These are phyloP conservation scores for Hysterangium stoloniferum DNA, from an alignment of 768 basidiomycete species.

Conservation along the genomic window DNA sequence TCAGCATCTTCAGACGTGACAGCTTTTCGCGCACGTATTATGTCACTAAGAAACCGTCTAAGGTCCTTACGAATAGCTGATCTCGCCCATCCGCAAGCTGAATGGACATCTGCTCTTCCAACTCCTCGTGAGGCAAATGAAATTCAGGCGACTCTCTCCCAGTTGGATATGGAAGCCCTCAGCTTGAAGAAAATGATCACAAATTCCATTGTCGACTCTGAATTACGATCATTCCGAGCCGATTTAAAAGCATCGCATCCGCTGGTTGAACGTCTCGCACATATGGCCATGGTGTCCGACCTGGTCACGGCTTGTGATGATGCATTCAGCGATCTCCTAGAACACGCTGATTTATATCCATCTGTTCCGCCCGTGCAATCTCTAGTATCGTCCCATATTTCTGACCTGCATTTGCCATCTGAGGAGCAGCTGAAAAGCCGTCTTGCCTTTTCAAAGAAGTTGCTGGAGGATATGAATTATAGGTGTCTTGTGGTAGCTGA, in stretches of 20 bases:
- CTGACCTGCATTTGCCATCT: slow-evolving; percentile 37
- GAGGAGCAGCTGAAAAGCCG: slow-evolving; percentile 62
- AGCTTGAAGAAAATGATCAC: slow-evolving; percentile 27
- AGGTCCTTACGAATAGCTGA: not conserved
- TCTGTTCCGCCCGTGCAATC: slow-evolving; percentile 39
- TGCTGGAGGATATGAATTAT: slow-evolving; percentile 40
- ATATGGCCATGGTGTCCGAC: slow-evolving; percentile 46
- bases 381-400: slow-evolving; percentile 43
- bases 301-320: slow-evolving; percentile 53
- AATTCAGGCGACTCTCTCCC: slow-evolving; percentile 39
- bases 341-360: slow-evolving; percentile 82
- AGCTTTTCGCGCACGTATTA: slow-evolving; percentile 1
- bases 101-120: slow-evolving; percentile 34
- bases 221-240: slow-evolving; percentile 49
- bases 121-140: slow-evolving; percentile 37
- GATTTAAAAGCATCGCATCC: slow-evolving; percentile 49
- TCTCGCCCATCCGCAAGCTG: not conserved
- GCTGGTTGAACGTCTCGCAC: slow-evolving; percentile 43
- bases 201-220: slow-evolving; percentile 41
- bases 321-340: slow-evolving; percentile 76
- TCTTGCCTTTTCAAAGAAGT: slow-evolving; percentile 51
- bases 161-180: slow-evolving; percentile 39
- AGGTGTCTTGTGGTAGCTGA: slow-evolving; percentile 37
- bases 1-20: not conserved
- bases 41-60: slow-evolving; percentile 1